A percentile compares a stretch with the other conserved stretches of the same genome.
Conservation (phyloP, 306 rosid genomes). For the Lagenaria siceraria region DNA sequence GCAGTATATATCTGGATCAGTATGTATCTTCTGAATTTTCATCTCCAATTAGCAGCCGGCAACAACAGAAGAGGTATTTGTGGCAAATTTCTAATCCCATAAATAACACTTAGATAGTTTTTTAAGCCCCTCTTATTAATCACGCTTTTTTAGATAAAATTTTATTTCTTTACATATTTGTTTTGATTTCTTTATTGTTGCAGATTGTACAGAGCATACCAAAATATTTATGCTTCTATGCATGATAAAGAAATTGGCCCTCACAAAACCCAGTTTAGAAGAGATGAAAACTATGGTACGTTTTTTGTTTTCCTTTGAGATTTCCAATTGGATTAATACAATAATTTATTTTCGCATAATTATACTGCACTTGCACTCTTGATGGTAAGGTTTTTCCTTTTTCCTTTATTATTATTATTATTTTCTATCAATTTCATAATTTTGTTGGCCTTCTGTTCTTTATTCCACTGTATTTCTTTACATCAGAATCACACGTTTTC, state of each 20-base stretch:
- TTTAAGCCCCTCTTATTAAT: neutral
- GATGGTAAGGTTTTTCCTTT: neutral
- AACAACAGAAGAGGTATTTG: conserved; percentile 68
- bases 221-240: conserved; percentile 76
- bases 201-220: conserved; percentile 82
- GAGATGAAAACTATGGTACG: conserved; percentile 85
- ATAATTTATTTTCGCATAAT: neutral
- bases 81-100: neutral
- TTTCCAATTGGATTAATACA: neutral
- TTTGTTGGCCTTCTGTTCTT: neutral
- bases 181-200: conserved; percentile 13
- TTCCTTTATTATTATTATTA: neutral
- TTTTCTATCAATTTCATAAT: neutral
- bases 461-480: neutral
- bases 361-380: neutral
- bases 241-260: conserved; percentile 80
- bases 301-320: conserved; percentile 2
- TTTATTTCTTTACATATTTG: neutral
- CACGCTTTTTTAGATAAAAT: neutral
- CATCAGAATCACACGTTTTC: neutral
- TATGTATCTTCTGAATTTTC: conserved; percentile 89
- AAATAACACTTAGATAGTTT: neutral
- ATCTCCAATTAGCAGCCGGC: conserved; percentile 49
- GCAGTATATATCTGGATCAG: conserved; percentile 84
- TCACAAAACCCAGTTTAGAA: conserved; percentile 85